phyloP scores from a whole-genome alignment of 768 basidiomycete species.

The Lactarius sp. region DNA sequence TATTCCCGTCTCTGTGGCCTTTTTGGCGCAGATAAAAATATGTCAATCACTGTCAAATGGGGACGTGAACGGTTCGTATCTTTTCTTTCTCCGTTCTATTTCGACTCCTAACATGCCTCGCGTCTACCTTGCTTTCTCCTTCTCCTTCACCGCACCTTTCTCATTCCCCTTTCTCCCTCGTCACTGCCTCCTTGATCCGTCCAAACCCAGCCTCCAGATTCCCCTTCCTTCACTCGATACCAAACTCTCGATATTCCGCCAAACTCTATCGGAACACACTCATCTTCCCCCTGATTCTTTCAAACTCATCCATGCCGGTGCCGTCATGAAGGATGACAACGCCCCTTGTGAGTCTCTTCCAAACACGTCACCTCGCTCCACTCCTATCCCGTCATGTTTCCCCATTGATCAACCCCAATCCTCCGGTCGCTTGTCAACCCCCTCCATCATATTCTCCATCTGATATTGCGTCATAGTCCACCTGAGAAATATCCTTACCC shows the following conservation, averaged over 20 bases:
- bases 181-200: slow-evolving; percentile 3
- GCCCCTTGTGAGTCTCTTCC: slow-evolving; percentile 47
- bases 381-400: slow-evolving; percentile 22
- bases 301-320: slow-evolving; percentile 87
- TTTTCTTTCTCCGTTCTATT: background rate
- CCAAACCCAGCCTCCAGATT: slow-evolving; percentile 41
- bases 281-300: slow-evolving; percentile 64
- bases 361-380: slow-evolving; percentile 12
- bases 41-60: slow-evolving; percentile 41
- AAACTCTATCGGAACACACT: slow-evolving; percentile 66
- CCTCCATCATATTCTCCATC: slow-evolving; percentile 1
- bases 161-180: slow-evolving; percentile 6
- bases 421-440: background rate
- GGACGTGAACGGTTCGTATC: slow-evolving; percentile 40
- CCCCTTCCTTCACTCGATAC: slow-evolving; percentile 55
- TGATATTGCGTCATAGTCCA: slow-evolving; percentile 19
- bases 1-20: slow-evolving; percentile 29
- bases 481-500: slow-evolving; percentile 1
- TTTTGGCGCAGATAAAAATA: slow-evolving; percentile 19
- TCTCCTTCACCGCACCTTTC: slow-evolving; percentile 6
- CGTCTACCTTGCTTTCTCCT: slow-evolving; percentile 13
- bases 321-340: slow-evolving; percentile 81
- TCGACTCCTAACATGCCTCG: slow-evolving; percentile 9
- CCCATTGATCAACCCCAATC: slow-evolving; percentile 7
- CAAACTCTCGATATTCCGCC: slow-evolving; percentile 52